Base-by-base conservation (phyloP, 768 basidiomycete genomes). In the Tylopilus sp. region DNA sequence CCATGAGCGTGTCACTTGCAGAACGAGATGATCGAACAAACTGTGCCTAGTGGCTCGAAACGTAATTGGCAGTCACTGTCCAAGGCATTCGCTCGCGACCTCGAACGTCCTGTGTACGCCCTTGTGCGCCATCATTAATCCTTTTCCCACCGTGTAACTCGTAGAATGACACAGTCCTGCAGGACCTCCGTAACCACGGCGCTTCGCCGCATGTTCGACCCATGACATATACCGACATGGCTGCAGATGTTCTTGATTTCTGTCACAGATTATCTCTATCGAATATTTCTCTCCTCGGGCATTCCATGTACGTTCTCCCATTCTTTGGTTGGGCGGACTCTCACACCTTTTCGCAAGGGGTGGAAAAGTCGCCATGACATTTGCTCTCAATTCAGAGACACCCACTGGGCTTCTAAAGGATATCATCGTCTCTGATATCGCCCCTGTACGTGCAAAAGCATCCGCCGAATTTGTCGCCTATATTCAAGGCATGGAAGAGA, bases 111-210 rank as follows among this genome's bases (percentile, higher is more conserved):
- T 2, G 76, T 95, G 18, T 93, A 91, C 60, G 74, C 85, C 3
- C 69, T 95, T 36, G 92, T 85, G 51, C 58, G 76, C 66, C 2
- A 0, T 15, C 11, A 6, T 6, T 11, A 1, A 15, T 46, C 30
- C 22, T 22, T n/a, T n/a, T n/a, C 42, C 22, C 10, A 25, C 21
- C 25, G 30, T 25, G 17, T 10, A 20, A 50, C 23, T 6, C 38
- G 8, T 35, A 40, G 40, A 12, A 15, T 40, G 26, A 52, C 40
- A 44, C n/a, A 8, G 41, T 12, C 40, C 7, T 11, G 26, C 56
- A 90, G 88, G 89, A 97, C 67, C 74, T 95, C 21, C 77, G 94
- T n/a, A 97, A 95, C 61, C 93, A 95, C 57, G 94, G 94, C 2
- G 66, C 77, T 17, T 93, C 91, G 0, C 91, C 88, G 0, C 91